Evolutionary conservation across 2,329 filamentous ascomycete species (phyloP), one percentile per base, ranked within the genome.

Genomic region (Blastomyces emzantsi): DNA sequence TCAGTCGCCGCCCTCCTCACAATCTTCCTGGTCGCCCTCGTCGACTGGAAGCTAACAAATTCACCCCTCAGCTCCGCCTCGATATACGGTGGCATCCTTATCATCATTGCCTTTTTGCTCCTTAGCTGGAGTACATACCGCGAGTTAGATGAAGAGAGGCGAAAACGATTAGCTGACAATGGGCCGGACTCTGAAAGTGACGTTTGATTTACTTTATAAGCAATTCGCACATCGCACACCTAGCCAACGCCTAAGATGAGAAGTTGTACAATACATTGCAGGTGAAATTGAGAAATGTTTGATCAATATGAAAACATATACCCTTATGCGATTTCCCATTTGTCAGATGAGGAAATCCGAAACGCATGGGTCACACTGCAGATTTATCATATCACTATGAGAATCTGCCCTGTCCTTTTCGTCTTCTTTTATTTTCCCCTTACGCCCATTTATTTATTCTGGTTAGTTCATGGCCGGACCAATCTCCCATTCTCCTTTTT

Each of bases 1-100:
- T 95, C 90, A 22, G 94, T 99, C 13, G 94, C 94, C 0, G 91
- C 93, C 2, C 84, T 99, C 7, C 81, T 99, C 57, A 99, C 94
- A 28, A 99, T 99, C 68, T 97, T 99, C 81, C 85, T 97, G 65
- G 94, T 99, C 7, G 94, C 93, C 0, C 80, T 97, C 39, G 90
- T 90, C 63, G 94, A 99, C 76, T 95, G 94, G 86, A 73, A 92
- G 63, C 81, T 92, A 54, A 95, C 90, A 0, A 90, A 93, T 60
- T 82, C 88, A 69, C 85, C 89, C 0, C 80, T 96, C 25, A 89
- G 87, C 61, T 78, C 82, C 3, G 89, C 92, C 0, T 90, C 93
- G 3, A 81, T 97, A 15, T 71, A 85, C 0, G 94, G 94, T n/a
- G 93, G 94, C 0, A 72, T 89, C 36, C 81, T 97, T 70, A 99